Percentiles rank a stretch among this genome's conserved stretches.
Evolutionary conservation across 495 filamentous ascomycete species (phyloP).

Genomic region (Mytilinidion resinicola): DNA sequence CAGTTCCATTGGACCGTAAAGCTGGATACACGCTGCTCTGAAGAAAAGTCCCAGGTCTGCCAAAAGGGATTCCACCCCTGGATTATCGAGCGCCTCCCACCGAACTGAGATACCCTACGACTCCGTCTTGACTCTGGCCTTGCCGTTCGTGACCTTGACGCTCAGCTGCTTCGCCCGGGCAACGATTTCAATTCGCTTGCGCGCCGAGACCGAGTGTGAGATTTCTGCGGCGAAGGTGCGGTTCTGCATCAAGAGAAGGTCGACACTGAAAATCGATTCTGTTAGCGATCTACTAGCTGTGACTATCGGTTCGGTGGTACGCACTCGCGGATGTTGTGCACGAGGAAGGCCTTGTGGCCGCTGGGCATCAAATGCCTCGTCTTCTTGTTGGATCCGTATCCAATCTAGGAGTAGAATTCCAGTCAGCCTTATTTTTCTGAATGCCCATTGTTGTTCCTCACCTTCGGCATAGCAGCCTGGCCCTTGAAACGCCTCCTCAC

Average conservation of each 20-base stretch:
- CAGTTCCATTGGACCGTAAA: neutral
- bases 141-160: constrained; percentile 98
- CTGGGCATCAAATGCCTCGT: constrained; percentile 97
- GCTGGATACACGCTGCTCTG: constrained; percentile 8
- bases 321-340: constrained; percentile 61
- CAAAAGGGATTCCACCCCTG: neutral
- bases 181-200: constrained; percentile 97
- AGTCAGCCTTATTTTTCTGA: constrained; percentile 15
- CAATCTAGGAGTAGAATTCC: constrained; percentile 58
- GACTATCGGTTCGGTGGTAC: neutral
- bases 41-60: constrained; percentile 1
- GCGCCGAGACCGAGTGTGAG: constrained; percentile 89
- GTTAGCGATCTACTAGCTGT: neutral
- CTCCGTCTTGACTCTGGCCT: constrained; percentile 96
- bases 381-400: constrained; percentile 97
- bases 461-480: constrained; percentile 93
- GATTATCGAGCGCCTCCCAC: neutral
- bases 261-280: constrained; percentile 63
- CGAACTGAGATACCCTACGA: constrained; percentile 51
- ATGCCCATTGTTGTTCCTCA: constrained; percentile 44
- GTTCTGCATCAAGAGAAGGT: constrained; percentile 99
- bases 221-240: constrained; percentile 96
- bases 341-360: constrained; percentile 99
- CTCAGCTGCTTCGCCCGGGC: constrained; percentile 92
- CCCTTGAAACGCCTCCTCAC: constrained; percentile 91